phyloP scores from a whole-genome alignment of 805 yeast genomes.

The Schizosaccharomyces lindneri region DNA sequence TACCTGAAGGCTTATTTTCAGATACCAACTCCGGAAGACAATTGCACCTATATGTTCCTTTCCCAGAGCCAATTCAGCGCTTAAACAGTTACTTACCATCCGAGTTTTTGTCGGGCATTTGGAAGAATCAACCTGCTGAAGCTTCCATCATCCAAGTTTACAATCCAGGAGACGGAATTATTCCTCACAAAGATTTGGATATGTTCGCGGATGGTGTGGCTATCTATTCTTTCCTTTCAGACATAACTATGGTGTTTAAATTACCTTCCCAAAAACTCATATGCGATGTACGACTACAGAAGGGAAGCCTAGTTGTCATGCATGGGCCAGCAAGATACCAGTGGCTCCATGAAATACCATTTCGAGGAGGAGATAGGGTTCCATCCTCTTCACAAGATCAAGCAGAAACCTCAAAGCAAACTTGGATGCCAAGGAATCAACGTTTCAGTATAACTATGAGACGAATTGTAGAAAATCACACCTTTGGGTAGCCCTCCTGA shows the following conservation, averaged over 20 bases:
- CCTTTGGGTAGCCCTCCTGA: background rate
- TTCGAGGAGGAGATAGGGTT: background rate
- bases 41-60: background rate
- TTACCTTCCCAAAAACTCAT: background rate
- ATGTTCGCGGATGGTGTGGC: constrained; percentile 1
- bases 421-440: background rate
- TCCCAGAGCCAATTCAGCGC: background rate
- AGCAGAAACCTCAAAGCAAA: background rate
- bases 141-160: constrained; percentile 1
- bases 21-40: background rate
- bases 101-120: background rate
- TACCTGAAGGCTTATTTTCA: background rate
- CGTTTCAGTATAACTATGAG: background rate
- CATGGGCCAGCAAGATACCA: background rate
- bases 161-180: background rate
- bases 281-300: background rate
- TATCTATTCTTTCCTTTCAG: background rate
- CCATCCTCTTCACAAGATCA: no score
- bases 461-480: background rate
- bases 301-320: background rate
- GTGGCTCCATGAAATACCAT: background rate
- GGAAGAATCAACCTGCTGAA: background rate
- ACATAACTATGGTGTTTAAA: background rate
- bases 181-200: background rate
- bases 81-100: constrained; percentile 10